phyloP scores from a whole-genome alignment of 176 grass and related monocot species.

The Musa troglodytarum region DNA sequence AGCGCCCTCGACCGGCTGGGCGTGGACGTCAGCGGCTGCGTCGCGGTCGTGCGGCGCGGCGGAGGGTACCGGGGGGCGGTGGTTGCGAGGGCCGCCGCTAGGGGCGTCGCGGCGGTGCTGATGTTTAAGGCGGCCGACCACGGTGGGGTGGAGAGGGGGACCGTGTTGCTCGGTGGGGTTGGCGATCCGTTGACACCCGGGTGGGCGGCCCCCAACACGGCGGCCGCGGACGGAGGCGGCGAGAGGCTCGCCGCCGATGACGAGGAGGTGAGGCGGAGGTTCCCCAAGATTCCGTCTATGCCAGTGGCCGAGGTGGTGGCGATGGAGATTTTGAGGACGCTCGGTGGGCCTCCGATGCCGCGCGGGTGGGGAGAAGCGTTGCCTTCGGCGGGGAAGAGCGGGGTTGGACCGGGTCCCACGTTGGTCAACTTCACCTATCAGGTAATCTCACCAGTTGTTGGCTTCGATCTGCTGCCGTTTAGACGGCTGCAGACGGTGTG shows the following conservation, averaged over 20 bases:
- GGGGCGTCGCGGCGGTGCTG: slow-evolving; percentile 57
- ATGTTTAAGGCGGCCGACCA: slow-evolving; percentile 39
- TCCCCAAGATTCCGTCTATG: slow-evolving; percentile 75
- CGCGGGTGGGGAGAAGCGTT: slow-evolving; percentile 29
- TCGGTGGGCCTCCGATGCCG: slow-evolving; percentile 46
- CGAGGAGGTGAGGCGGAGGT: slow-evolving; percentile 44
- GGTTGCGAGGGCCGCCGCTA: slow-evolving; percentile 50
- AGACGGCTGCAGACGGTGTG: background rate
- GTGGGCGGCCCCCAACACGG: slow-evolving; percentile 39
- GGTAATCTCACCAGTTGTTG: slow-evolving; percentile 25
- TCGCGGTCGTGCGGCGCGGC: slow-evolving; percentile 45
- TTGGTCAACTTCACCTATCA: slow-evolving; percentile 79
- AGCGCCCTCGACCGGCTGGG: slow-evolving; percentile 37
- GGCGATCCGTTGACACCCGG: slow-evolving; percentile 84
- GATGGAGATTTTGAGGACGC: slow-evolving; percentile 36
- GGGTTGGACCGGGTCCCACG: slow-evolving; percentile 54
- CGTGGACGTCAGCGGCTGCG: slow-evolving; percentile 35
- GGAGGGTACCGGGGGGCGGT: slow-evolving; percentile 61
- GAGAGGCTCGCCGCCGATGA: slow-evolving; percentile 43
- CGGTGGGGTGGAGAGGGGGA: slow-evolving; percentile 81
- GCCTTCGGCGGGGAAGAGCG: slow-evolving; percentile 8
- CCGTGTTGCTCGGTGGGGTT: slow-evolving; percentile 50
- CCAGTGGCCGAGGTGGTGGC: slow-evolving; percentile 55
- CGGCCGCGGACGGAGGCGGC: background rate
- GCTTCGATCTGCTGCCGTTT: background rate